Base-by-base conservation (phyloP, 1,284 basidiomycete species). In the Tranzscheliella williamsii region DNA sequence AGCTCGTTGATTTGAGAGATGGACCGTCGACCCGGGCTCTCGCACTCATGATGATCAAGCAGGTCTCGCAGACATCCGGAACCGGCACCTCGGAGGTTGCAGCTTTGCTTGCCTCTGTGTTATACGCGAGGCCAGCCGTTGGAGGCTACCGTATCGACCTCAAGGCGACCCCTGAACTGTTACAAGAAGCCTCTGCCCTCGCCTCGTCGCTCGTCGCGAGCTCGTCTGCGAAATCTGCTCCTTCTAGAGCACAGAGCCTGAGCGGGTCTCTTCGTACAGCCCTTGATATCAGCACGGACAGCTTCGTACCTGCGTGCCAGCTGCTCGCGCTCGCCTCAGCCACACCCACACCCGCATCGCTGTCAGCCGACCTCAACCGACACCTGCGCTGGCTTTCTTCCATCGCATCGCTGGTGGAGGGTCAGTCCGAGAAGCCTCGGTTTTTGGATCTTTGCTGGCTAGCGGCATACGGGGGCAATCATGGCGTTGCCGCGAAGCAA, bases 111-210 rank as follows among this genome's bases (percentile, higher is more conserved):
- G 52, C 38, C 3, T 29, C 52, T 13, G 32, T 42, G 3, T 16
- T 62, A n/a, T 62, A 55, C 24, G 58, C 58, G 2, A 42, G 52
- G 27, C 58, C 58, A 4, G 44, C 58, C 1, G 58, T 55, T 7
- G 52, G 48, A 4, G 32, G 17, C 0, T 51, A 48, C n/a, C 30
- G 41, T 7, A 6, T 62, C 5, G 43, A 52, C n/a, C 38, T 55
- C 18, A 12, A 23, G 5, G 20, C 38, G 4, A 18, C 42, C 4
- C 7, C 4, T 2, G 1, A 16, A 2, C 26, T 62, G 6, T 13
- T 62, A 3, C 16, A 41, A n/a, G 35, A 43, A 1, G 9, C 23
- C 11, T 8, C 32, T 18, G 18, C 32, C 11, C 8, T 18, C 12
- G 32, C 18, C 18, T 11, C 32, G 8, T 34, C 32, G 12, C 12